A percentile compares a stretch with the other conserved stretches of the same genome.
These are phyloP conservation scores for Leccinum cinnamomeum DNA, from an alignment of 1,284 basidiomycete genomes.

Conservation along the genomic window DNA sequence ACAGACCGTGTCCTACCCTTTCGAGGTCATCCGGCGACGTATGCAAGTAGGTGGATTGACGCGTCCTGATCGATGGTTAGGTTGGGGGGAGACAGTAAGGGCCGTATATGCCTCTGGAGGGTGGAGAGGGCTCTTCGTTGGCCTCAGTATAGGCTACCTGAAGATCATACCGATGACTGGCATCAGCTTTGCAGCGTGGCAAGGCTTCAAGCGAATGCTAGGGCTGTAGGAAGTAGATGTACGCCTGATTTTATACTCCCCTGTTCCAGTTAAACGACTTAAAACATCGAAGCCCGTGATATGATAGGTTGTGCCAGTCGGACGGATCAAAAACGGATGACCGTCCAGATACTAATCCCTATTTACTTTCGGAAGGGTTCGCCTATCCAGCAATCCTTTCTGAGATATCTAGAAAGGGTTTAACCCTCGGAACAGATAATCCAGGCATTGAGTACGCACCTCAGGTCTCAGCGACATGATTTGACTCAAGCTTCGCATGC, in stretches of 20 bases:
- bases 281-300: background rate
- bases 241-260: background rate
- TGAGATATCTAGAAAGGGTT: background rate
- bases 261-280: background rate
- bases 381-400: background rate
- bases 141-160: slow-evolving; percentile 90
- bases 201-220: slow-evolving; percentile 64
- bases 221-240: slow-evolving; percentile 40
- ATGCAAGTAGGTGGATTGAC: slow-evolving; percentile 96
- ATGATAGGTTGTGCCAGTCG: background rate
- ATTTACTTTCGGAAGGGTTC: background rate
- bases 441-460: no score
- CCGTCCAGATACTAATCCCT: background rate
- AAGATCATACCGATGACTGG: slow-evolving; percentile 99
- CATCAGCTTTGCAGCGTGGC: slow-evolving; percentile 78
- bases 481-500: no score
- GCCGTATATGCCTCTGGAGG: slow-evolving; percentile 72
- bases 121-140: slow-evolving; percentile 91
- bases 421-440: background rate
- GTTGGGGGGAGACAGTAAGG: slow-evolving; percentile 75
- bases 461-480: no score
- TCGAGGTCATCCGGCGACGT: slow-evolving; percentile 90
- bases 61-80: slow-evolving; percentile 73
- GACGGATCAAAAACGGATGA: background rate
- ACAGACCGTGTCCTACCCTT: slow-evolving; percentile 94